Conservation (phyloP, 2,329 filamentous ascomycete genomes). For the Sporothrix brasiliensis region DNA sequence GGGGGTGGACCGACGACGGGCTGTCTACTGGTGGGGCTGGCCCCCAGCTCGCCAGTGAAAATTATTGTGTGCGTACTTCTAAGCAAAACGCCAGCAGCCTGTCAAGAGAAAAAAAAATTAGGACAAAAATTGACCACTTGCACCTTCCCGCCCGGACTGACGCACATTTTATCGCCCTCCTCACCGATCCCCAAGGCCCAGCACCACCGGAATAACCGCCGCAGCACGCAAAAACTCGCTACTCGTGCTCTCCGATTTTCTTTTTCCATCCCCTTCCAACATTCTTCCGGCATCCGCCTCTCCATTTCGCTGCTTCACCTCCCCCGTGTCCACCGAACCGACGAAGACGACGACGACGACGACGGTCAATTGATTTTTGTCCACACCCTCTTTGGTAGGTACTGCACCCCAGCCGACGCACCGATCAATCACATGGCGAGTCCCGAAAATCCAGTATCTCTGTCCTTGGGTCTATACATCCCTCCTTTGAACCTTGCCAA, state of each 20-base stretch:
- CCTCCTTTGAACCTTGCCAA: neutral
- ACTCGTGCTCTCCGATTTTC: slow-evolving; percentile 30
- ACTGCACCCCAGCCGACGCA: neutral
- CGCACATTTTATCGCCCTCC: slow-evolving; percentile 25
- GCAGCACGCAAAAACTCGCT: slow-evolving; percentile 29
- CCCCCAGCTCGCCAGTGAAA: slow-evolving; percentile 28
- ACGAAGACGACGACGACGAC: slow-evolving; percentile 17
- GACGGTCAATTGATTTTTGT: slow-evolving; percentile 17
- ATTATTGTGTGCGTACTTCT: slow-evolving; percentile 33
- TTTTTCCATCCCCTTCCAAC: slow-evolving; percentile 23
- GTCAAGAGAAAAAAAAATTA: slow-evolving; percentile 28
- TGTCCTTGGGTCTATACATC: neutral
- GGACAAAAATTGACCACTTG: slow-evolving; percentile 30
- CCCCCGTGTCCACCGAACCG: slow-evolving; percentile 30
- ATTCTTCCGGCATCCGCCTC: slow-evolving; percentile 29
- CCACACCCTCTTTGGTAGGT: slow-evolving; percentile 26
- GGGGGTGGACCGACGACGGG: slow-evolving; percentile 9
- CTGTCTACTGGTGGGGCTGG: neutral
- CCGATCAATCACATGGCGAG: neutral
- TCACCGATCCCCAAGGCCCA: slow-evolving; percentile 25
- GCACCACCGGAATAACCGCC: slow-evolving; percentile 31
- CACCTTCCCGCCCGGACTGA: slow-evolving; percentile 15
- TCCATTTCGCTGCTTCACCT: slow-evolving; percentile 30
- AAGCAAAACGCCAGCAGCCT: neutral
- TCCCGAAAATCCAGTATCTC: neutral